Conservation (phyloP, 176 grass and related monocot species). For the Tuctoria greenei region DNA sequence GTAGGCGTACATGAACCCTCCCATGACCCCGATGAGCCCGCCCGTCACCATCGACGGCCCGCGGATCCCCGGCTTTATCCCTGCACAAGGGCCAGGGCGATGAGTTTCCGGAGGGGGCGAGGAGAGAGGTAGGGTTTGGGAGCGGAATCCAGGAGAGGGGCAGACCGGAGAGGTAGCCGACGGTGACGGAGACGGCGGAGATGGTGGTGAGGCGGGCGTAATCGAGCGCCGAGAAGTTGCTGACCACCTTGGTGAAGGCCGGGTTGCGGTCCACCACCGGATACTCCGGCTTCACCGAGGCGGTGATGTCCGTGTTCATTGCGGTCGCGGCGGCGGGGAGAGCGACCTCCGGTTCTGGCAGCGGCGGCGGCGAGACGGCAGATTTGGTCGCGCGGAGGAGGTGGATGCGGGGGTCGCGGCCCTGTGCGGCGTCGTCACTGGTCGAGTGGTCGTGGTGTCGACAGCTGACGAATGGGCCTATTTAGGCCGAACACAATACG, state of each 20-base stretch:
- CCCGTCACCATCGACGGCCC: constrained; percentile 97
- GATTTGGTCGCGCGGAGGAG: constrained; percentile 38
- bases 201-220: constrained; percentile 96
- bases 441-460: neutral
- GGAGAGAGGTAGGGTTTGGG: neutral
- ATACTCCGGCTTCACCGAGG: constrained; percentile 88
- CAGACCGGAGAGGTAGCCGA: constrained; percentile 88
- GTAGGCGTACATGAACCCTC: constrained; percentile 98
- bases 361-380: constrained; percentile 20
- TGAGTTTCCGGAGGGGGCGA: neutral
- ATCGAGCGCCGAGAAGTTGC: constrained; percentile 88
- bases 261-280: constrained; percentile 94
- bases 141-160: neutral
- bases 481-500: too few relatives aligned
- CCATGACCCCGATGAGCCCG: constrained; percentile 82
- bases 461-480: neutral
- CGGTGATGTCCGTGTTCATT: constrained; percentile 97
- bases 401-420: neutral
- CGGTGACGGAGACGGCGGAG: constrained; percentile 86
- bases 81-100: constrained; percentile 32
- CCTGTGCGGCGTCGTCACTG: neutral
- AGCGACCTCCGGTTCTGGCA: constrained; percentile 1
- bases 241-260: constrained; percentile 85
- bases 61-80: constrained; percentile 94
- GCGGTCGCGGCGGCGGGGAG: neutral